These are phyloP conservation scores for Aspergillus novofumigatus DNA, from an alignment of 2,329 filamentous ascomycete species.

Conservation along the genomic window DNA sequence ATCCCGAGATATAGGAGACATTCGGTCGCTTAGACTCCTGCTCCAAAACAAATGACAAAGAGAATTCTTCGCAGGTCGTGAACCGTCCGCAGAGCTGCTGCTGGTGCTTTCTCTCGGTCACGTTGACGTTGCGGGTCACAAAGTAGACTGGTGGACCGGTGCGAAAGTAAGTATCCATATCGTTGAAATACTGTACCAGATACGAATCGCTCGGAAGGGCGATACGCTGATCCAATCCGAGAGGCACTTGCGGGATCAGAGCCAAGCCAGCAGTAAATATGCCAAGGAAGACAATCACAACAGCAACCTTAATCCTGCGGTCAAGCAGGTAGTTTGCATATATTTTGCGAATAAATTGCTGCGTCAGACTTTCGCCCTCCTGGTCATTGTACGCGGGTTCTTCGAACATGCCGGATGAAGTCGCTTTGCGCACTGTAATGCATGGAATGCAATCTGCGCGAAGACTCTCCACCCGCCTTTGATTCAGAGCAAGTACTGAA, in stretches of 20 bases:
- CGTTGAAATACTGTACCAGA: conserved; percentile 92
- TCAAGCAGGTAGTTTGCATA: conserved; percentile 81
- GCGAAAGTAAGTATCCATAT: conserved; percentile 88
- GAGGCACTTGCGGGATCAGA: conserved; percentile 74
- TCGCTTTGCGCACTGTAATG: conserved; percentile 72
- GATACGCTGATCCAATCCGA: conserved; percentile 91
- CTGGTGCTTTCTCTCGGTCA: conserved; percentile 70
- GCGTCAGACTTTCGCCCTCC: conserved; percentile 77
- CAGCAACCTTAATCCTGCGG: conserved; percentile 70
- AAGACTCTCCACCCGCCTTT: conserved; percentile 80
- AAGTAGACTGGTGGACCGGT: conserved; percentile 95
- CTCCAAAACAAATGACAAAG: conserved; percentile 84
- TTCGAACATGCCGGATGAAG: conserved; percentile 60
- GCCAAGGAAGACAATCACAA: conserved; percentile 79
- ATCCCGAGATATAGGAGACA: conserved; percentile 80
- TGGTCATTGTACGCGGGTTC: conserved; percentile 63
- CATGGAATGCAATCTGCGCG: conserved; percentile 92
- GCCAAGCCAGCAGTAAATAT: conserved; percentile 82
- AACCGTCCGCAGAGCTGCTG: conserved; percentile 87
- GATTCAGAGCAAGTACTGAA: conserved; percentile 85
- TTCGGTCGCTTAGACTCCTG: conserved; percentile 88
- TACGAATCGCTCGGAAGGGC: conserved; percentile 93
- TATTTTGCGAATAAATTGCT: conserved; percentile 81
- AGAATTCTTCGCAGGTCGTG: conserved; percentile 78
- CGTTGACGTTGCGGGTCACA: conserved; percentile 76